phyloP scores from a whole-genome alignment of 768 basidiomycete genomes.

The Boletus sensibilis region DNA sequence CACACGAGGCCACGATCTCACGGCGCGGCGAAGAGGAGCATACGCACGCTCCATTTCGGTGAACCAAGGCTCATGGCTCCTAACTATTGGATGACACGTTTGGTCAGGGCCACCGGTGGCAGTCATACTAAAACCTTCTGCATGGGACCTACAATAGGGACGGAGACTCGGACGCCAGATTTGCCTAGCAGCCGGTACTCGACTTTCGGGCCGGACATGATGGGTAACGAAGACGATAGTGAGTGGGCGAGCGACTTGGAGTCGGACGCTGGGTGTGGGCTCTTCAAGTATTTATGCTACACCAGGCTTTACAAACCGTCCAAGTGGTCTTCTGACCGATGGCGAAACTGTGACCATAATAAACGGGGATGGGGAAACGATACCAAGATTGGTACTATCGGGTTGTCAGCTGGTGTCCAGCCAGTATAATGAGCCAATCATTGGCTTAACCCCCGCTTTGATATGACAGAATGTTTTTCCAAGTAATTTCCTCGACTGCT shows the following conservation, averaged over 20 bases:
- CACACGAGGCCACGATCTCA: neutral
- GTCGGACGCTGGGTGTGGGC: neutral
- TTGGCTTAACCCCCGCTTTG: neutral
- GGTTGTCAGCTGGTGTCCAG: neutral
- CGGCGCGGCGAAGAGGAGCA: neutral
- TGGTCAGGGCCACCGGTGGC: neutral
- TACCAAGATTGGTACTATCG: neutral
- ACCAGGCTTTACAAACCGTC: neutral
- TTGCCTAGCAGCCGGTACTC: slow-evolving; percentile 28
- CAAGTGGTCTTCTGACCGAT: neutral
- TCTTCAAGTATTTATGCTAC: neutral
- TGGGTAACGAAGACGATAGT: neutral
- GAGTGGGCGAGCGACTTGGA: neutral
- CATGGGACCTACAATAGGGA: slow-evolving; percentile 31
- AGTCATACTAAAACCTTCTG: neutral
- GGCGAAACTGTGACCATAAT: neutral
- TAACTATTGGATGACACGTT: slow-evolving; percentile 10
- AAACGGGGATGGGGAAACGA: neutral
- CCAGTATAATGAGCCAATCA: neutral
- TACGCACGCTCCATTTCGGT: slow-evolving; percentile 29
- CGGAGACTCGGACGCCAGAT: slow-evolving; percentile 31
- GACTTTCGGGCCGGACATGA: slow-evolving; percentile 14
- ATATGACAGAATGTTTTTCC: neutral
- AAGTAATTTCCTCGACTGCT: neutral
- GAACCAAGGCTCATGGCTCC: slow-evolving; percentile 30